Base-by-base conservation (phyloP, 1,284 basidiomycete genomes). In the Abortiporus biennis region DNA sequence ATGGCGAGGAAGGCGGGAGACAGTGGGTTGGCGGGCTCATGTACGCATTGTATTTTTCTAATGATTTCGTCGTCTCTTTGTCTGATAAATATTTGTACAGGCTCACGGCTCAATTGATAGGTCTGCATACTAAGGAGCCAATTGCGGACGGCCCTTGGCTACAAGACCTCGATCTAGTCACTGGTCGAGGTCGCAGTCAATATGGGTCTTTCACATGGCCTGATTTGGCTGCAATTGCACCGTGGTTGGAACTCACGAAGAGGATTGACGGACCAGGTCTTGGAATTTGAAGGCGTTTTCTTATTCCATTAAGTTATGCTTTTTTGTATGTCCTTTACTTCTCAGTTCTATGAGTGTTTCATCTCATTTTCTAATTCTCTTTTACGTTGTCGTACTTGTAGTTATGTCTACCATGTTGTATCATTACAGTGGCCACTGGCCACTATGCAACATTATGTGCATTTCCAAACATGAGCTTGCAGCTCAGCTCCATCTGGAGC, bases 1-100 rank as follows among this genome's bases (percentile, higher is more conserved):
- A 70, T 5, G 74, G 81, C 52, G 77, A 40, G 16, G 33, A 78
- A 56, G 71, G 72, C 38, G 80, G 78, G n/a, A 55, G 72, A 44
- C 67, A 77, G 33, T 89, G 86, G 86, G 74, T 85, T 6, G 86
- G 86, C 15, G 68, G 75, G 15, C 54, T 88, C 50, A 74, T 89
- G 85, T 85, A 45, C 49, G 76, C 58, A 11, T 29, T 47, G 13
- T 37, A 22, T 23, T 41, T 37, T 30, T 27, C 40, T 40, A 27
- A n/a, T 24, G 23, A 36, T 31, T 40, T 48, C 9, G 25, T 43
- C 42, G 17, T 42, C 3, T 32, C 40, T 39, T 43, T 49, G 37
- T 38, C 32, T 23, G 32, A 29, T n/a, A 23, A 39, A 37, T 39
- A 29, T 9, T 25, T 33, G 13, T 36, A 19, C 43, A 87, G 84